A percentile compares a stretch with the other conserved stretches of the same genome.
These are phyloP conservation scores for Monilinia laxa DNA, from an alignment of 2,329 filamentous ascomycete genomes.

Conservation along the genomic window DNA sequence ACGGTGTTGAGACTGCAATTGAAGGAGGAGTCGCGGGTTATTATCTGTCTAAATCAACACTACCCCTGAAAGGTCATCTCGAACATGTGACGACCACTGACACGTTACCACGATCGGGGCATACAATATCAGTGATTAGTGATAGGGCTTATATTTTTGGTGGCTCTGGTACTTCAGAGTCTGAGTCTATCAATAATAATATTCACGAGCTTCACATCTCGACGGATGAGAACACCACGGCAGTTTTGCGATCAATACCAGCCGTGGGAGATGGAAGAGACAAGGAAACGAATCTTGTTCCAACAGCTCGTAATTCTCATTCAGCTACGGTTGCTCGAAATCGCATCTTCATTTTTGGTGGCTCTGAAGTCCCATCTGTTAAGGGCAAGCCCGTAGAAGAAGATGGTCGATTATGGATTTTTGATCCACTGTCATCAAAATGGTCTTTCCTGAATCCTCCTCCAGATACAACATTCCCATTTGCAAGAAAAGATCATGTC, in stretches of 20 bases:
- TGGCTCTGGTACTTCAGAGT: not conserved
- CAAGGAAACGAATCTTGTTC: not conserved
- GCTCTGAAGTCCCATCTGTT: not conserved
- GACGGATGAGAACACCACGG: conserved; percentile 11
- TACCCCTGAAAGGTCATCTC: conserved; percentile 10
- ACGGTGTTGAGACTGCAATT: conserved; percentile 3
- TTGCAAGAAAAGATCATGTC: not conserved
- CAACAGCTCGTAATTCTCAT: not conserved
- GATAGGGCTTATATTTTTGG: conserved; percentile 21
- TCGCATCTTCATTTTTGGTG: conserved; percentile 14
- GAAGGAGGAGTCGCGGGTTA: conserved; percentile 17
- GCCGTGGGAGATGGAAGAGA: conserved; percentile 1
- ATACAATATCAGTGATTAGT: conserved; percentile 17
- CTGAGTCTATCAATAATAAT: not conserved
- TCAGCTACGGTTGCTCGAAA: conserved; percentile 13
- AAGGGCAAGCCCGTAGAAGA: not conserved
- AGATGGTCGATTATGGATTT: conserved; percentile 18
- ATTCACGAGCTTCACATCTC: conserved; percentile 17
- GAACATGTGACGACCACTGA: conserved; percentile 14
- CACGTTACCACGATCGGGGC: not conserved
- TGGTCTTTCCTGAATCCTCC: conserved; percentile 17
- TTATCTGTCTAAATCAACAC: conserved; percentile 15
- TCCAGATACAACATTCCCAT: conserved; percentile 9
- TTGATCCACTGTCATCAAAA: conserved; percentile 5
- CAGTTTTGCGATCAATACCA: conserved; percentile 13